Evolutionary conservation across 129 eudicot species (phyloP).

Genomic region (Artemisia argyi): DNA sequence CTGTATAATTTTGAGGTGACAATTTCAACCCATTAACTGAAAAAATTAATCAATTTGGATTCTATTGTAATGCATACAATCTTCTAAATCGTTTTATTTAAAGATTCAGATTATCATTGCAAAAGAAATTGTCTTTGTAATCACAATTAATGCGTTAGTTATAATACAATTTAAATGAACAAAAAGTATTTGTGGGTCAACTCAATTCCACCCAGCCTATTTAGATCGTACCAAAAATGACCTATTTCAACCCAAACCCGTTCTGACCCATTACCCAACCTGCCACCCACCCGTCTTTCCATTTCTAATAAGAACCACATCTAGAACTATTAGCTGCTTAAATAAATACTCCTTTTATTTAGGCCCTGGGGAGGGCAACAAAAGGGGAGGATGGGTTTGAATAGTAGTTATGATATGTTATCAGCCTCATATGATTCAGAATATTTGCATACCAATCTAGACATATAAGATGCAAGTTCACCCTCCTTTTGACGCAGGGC

Average conservation of each 20-base stretch:
- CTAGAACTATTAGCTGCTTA: no score
- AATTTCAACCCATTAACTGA: no score
- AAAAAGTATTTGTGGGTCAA: constrained; percentile 1
- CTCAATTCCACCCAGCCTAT: neutral
- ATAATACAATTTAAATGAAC: neutral
- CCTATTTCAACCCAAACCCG: constrained; percentile 1
- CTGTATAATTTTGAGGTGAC: neutral
- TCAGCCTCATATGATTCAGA: constrained; percentile 11
- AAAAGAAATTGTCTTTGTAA: neutral
- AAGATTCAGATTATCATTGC: neutral
- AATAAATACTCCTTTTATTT: no score
- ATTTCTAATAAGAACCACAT: no score
- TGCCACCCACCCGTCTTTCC: constrained; percentile 8
- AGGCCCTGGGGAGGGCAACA: no score
- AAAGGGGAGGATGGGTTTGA: no score
- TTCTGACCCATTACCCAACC: constrained; percentile 3
- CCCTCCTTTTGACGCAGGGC: constrained; percentile 95
- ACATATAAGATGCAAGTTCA: constrained; percentile 91
- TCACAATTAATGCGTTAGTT: neutral
- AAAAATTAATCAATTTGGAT: no score
- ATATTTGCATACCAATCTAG: constrained; percentile 71
- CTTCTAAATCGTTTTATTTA: neutral
- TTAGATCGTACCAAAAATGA: neutral
- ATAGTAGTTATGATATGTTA: no score
- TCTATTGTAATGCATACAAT: neutral